phyloP scores from a whole-genome alignment of 768 basidiomycete genomes.

The Fistulinella prunicolor region DNA sequence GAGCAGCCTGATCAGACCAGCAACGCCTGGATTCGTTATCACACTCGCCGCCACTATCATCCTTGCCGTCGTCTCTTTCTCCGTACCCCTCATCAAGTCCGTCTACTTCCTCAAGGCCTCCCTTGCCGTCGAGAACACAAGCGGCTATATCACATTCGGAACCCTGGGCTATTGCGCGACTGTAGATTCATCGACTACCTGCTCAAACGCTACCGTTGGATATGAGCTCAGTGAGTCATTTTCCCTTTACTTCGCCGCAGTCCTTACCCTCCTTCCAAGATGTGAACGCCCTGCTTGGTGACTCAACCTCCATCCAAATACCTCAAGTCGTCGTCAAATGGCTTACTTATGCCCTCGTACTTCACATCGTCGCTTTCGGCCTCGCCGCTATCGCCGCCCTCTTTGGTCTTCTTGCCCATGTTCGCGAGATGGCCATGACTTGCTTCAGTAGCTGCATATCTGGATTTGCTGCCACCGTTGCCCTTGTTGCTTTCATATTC shows the following conservation, averaged over 20 bases:
- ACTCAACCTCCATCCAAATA: constrained; percentile 63
- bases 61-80: constrained; percentile 85
- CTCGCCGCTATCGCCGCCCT: constrained; percentile 68
- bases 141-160: constrained; percentile 77
- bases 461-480: constrained; percentile 73
- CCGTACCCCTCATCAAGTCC: constrained; percentile 85
- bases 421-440: constrained; percentile 82
- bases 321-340: constrained; percentile 87
- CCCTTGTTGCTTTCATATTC: constrained; percentile 88
- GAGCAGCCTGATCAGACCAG: constrained; percentile 69
- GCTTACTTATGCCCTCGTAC: constrained; percentile 90
- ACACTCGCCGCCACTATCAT: constrained; percentile 76
- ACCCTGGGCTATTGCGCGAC: constrained; percentile 86
- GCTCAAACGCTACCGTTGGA: constrained; percentile 79
- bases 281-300: constrained; percentile 75
- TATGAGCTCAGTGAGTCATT: constrained; percentile 75
- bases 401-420: constrained; percentile 85
- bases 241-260: not conserved
- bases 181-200: constrained; percentile 53
- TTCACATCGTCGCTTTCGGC: constrained; percentile 85
- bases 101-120: constrained; percentile 85
- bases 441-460: constrained; percentile 81
- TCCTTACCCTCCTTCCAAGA: constrained; percentile 45
- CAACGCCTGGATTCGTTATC: constrained; percentile 86
- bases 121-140: constrained; percentile 43